Percentiles rank a stretch among this genome's conserved stretches.
Conservation (phyloP, 2,329 filamentous ascomycete species). For the Colletotrichum sp. region DNA sequence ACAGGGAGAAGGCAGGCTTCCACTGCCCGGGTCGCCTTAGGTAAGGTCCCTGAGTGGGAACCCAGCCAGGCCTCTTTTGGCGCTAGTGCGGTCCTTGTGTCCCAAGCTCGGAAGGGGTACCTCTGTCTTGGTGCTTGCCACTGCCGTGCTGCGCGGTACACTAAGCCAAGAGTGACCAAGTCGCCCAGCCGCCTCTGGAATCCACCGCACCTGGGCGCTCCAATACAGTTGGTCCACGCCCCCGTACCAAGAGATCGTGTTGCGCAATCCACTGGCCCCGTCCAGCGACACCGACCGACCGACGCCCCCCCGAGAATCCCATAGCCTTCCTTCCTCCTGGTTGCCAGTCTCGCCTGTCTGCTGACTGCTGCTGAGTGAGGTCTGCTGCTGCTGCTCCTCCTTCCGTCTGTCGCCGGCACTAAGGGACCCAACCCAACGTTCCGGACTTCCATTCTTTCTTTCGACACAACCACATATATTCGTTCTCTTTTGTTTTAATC, state of each 20-base stretch:
- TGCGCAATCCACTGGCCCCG: constrained; percentile 18
- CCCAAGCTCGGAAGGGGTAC: constrained; percentile 1
- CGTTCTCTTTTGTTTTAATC: constrained; percentile 12
- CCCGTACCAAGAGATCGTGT: constrained; percentile 21
- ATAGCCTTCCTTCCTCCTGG: not conserved
- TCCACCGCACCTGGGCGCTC: constrained; percentile 16
- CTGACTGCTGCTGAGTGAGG: not conserved
- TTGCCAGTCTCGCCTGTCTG: not conserved
- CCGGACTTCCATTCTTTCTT: constrained; percentile 13
- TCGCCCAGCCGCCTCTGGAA: constrained; percentile 17
- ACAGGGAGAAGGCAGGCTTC: constrained; percentile 1
- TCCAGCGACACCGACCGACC: not conserved
- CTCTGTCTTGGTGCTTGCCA: not conserved
- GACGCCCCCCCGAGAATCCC: constrained; percentile 3
- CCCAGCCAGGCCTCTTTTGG: not conserved
- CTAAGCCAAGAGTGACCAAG: constrained; percentile 14
- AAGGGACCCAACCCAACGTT: not conserved
- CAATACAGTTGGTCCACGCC: constrained; percentile 20
- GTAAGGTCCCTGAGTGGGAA: not conserved
- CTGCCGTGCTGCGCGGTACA: constrained; percentile 1
- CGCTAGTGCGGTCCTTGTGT: not conserved
- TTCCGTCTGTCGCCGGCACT: not conserved
- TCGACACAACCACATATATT: constrained; percentile 1
- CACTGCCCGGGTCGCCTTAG: not conserved
- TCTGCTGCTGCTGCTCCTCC: not conserved